phyloP scores from a whole-genome alignment of 1,284 basidiomycete genomes.

The Bjerkandera adusta region DNA sequence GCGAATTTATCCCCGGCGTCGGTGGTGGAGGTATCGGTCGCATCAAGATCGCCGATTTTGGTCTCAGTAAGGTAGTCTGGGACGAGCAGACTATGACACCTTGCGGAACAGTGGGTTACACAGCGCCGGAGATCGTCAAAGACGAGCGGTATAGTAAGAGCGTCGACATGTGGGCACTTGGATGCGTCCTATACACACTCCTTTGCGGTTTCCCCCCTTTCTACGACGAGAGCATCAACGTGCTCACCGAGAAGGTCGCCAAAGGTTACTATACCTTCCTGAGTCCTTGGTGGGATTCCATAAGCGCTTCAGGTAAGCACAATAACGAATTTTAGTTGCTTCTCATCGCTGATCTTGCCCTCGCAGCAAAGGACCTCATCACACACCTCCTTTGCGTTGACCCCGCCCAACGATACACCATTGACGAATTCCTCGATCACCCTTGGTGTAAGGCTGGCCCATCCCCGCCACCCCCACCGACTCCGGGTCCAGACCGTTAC shows the following conservation, averaged over 20 bases:
- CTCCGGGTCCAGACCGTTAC: slow-evolving; percentile 48
- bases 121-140: slow-evolving; percentile 99
- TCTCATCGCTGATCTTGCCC: slow-evolving; percentile 1
- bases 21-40: slow-evolving; percentile 97
- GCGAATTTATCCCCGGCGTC: slow-evolving; percentile 88
- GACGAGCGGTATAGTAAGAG: slow-evolving; percentile 98
- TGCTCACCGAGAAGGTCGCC: slow-evolving; percentile 98
- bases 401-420: slow-evolving; percentile 92
- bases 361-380: slow-evolving; percentile 90
- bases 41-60: slow-evolving; percentile 99
- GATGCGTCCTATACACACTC: slow-evolving; percentile 97
- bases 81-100: slow-evolving; percentile 99
- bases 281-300: slow-evolving; percentile 99
- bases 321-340: not conserved
- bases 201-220: slow-evolving; percentile 99
- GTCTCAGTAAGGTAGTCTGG: slow-evolving; percentile 98
- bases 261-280: slow-evolving; percentile 98
- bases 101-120: slow-evolving; percentile 99
- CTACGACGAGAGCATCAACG: slow-evolving; percentile 98
- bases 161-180: slow-evolving; percentile 99
- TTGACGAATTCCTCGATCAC: slow-evolving; percentile 96
- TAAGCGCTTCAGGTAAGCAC: slow-evolving; percentile 73
- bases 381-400: slow-evolving; percentile 95
- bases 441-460: slow-evolving; percentile 87
- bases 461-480: slow-evolving; percentile 59